Evolutionary conservation across 805 yeast species (phyloP).

Genomic region (Schizosaccharomyces osmophilus): DNA sequence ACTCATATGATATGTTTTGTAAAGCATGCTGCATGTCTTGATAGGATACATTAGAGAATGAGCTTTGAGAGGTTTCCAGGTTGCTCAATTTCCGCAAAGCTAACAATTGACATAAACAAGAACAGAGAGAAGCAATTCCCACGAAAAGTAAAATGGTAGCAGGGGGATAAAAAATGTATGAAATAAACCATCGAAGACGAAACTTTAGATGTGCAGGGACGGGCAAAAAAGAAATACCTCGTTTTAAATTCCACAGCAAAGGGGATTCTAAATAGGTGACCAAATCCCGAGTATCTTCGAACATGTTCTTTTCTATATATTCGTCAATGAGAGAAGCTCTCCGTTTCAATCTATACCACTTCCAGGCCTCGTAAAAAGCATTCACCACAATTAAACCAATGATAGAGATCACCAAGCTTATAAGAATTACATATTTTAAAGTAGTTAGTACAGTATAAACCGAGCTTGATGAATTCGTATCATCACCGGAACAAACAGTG

Average conservation of each 20-base stretch:
- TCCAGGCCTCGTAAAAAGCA: constrained; percentile 20
- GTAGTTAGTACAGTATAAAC: no score
- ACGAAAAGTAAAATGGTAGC: constrained; percentile 27
- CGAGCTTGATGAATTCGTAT: constrained; percentile 10
- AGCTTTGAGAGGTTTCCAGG: constrained; percentile 5
- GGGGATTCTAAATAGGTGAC: neutral
- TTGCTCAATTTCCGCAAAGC: constrained; percentile 17
- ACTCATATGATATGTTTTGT: constrained; percentile 10
- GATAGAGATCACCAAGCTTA: neutral
- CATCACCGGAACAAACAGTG: constrained; percentile 17
- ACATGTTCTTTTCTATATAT: neutral
- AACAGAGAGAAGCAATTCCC: constrained; percentile 31
- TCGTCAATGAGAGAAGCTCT: constrained; percentile 12
- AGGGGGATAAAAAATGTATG: constrained; percentile 28
- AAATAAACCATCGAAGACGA: constrained; percentile 19
- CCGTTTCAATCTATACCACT: constrained; percentile 24
- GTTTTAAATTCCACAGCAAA: neutral
- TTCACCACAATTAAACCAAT: constrained; percentile 15
- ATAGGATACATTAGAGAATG: constrained; percentile 13
- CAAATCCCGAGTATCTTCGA: neutral
- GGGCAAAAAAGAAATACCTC: neutral
- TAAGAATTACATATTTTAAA: neutral
- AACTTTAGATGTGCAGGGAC: neutral
- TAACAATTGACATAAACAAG: constrained; percentile 29
- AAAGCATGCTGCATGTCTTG: constrained; percentile 1